A percentile compares a stretch with the other conserved stretches of the same genome.
Conservation (phyloP, 768 basidiomycete species). For the Trametes gibbosa region DNA sequence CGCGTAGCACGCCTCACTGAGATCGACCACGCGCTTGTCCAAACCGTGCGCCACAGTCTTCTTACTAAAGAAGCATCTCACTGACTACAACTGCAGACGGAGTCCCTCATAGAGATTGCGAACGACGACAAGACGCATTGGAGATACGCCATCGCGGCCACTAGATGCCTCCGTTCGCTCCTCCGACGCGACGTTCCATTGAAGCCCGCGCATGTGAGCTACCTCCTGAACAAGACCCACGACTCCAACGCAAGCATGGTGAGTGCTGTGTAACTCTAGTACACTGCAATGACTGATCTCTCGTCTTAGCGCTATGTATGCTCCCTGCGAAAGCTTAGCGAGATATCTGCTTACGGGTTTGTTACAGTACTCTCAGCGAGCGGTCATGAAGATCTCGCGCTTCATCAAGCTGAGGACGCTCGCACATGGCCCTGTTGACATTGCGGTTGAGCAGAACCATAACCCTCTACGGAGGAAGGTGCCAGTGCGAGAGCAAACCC, state of each 20-base stretch:
- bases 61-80: background rate
- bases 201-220: slow-evolving; percentile 46
- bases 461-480: slow-evolving; percentile 66
- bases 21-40: slow-evolving; percentile 41
- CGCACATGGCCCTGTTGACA: slow-evolving; percentile 50
- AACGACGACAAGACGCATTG: slow-evolving; percentile 67
- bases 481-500: slow-evolving; percentile 44
- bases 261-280: slow-evolving; percentile 27
- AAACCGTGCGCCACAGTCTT: slow-evolving; percentile 39
- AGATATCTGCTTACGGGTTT: background rate
- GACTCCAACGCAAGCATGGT: slow-evolving; percentile 70
- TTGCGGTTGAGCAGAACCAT: slow-evolving; percentile 57
- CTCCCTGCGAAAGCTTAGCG: slow-evolving; percentile 9
- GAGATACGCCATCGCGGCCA: slow-evolving; percentile 72
- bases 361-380: slow-evolving; percentile 64
- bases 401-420: slow-evolving; percentile 81
- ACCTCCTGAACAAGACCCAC: slow-evolving; percentile 56
- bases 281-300: slow-evolving; percentile 10
- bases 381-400: slow-evolving; percentile 72
- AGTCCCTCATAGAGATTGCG: slow-evolving; percentile 53
- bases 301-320: slow-evolving; percentile 56
- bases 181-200: slow-evolving; percentile 62
- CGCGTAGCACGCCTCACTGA: slow-evolving; percentile 43
- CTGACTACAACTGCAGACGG: slow-evolving; percentile 31
- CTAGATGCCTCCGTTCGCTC: slow-evolving; percentile 64